Conservation (phyloP, 1,284 basidiomycete genomes). For the Ganoderma boninense region DNA sequence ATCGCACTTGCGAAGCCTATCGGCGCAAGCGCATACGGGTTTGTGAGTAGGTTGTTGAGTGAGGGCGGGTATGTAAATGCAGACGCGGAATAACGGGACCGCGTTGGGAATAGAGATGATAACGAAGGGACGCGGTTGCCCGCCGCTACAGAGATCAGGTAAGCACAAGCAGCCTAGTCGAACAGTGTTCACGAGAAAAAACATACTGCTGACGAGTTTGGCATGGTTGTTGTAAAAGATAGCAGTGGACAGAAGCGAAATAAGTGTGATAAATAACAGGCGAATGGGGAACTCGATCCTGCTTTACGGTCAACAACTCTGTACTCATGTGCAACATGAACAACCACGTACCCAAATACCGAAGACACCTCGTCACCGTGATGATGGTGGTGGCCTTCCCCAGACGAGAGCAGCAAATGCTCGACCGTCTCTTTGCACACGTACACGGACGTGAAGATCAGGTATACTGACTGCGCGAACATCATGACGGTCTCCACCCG, state of each 20-base stretch:
- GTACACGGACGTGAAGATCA: constrained; percentile 92
- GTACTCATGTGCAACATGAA: not conserved
- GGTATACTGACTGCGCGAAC: constrained; percentile 90
- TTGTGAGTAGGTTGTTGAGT: constrained; percentile 54
- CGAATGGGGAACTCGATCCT: constrained; percentile 78
- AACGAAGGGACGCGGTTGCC: constrained; percentile 63
- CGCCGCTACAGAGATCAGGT: constrained; percentile 48
- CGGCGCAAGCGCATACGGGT: constrained; percentile 57
- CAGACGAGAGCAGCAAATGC: constrained; percentile 74
- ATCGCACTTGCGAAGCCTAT: constrained; percentile 54
- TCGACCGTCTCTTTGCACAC: constrained; percentile 94
- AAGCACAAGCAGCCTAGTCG: not conserved
- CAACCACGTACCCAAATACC: constrained; percentile 48
- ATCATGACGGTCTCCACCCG: constrained; percentile 82
- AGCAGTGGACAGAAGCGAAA: constrained; percentile 63
- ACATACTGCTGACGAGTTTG: constrained; percentile 73
- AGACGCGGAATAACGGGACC: constrained; percentile 44
- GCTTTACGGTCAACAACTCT: constrained; percentile 8
- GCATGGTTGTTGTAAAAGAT: constrained; percentile 71
- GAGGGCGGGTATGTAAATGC: constrained; percentile 46
- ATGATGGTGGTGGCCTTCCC: constrained; percentile 73
- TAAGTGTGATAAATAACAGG: constrained; percentile 64
- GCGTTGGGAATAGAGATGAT: constrained; percentile 52
- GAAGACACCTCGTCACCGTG: constrained; percentile 54
- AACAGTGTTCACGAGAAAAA: not conserved